phyloP scores from a whole-genome alignment of 2,329 filamentous ascomycete genomes.

The Fusarium brevicatenulatum region DNA sequence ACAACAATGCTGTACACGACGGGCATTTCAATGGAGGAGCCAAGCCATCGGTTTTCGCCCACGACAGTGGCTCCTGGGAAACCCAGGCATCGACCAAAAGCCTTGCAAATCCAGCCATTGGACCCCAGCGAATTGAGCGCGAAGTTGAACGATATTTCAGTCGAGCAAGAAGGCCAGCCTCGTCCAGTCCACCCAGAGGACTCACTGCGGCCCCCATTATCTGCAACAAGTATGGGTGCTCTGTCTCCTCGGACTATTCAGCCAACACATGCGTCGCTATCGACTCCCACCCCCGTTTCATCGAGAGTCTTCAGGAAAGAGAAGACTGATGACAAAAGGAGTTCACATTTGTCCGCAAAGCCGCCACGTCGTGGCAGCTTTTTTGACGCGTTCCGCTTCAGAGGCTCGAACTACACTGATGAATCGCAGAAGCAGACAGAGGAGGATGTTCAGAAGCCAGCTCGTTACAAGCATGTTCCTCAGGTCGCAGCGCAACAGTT shows the following conservation, averaged over 20 bases:
- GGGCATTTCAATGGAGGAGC: slow-evolving; percentile 30
- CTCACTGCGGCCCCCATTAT: slow-evolving; percentile 4
- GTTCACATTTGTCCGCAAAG: background rate
- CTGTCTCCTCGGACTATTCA: slow-evolving; percentile 20
- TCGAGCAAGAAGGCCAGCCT: slow-evolving; percentile 56
- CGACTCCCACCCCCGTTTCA: background rate
- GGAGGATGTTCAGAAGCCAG: slow-evolving; percentile 19
- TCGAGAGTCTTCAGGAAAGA: slow-evolving; percentile 22
- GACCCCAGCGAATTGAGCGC: slow-evolving; percentile 66
- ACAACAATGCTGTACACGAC: slow-evolving; percentile 37
- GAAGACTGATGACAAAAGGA: slow-evolving; percentile 12
- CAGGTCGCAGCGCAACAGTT: slow-evolving; percentile 66
- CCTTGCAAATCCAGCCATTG: slow-evolving; percentile 50
- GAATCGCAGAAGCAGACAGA: slow-evolving; percentile 32
- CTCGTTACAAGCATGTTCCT: slow-evolving; percentile 61
- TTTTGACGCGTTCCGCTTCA: slow-evolving; percentile 40
- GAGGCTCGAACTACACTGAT: slow-evolving; percentile 40
- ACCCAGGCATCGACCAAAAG: slow-evolving; percentile 37
- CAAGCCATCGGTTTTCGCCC: slow-evolving; percentile 8
- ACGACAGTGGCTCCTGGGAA: slow-evolving; percentile 21
- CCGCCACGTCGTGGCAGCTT: slow-evolving; percentile 35
- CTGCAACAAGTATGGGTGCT: slow-evolving; percentile 16
- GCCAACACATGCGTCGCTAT: background rate
- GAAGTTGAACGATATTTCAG: slow-evolving; percentile 61
- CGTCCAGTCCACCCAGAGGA: slow-evolving; percentile 47